These are phyloP conservation scores for Spathaspora arborariae DNA, from an alignment of 805 yeast genomes.

Conservation along the genomic window DNA sequence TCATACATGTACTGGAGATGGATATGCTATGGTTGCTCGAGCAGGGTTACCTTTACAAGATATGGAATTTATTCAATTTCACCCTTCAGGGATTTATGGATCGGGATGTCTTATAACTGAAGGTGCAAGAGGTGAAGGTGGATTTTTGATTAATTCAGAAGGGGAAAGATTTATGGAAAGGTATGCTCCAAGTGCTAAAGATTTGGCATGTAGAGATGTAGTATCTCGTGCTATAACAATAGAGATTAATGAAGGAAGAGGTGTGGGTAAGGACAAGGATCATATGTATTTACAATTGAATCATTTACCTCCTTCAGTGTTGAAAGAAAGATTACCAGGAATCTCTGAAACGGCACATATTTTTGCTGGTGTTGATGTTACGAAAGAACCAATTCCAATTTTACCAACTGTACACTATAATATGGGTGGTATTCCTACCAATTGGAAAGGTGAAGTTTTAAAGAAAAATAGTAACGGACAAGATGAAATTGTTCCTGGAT, in stretches of 20 bases:
- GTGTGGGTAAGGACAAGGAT: conserved; percentile 95
- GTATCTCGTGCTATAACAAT: conserved; percentile 97
- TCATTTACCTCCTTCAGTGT: conserved; percentile 87
- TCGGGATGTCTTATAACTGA: conserved; percentile 98
- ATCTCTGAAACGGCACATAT: conserved; percentile 97
- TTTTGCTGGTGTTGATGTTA: conserved; percentile 98
- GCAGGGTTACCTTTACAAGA: conserved; percentile 98
- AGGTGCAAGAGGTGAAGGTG: conserved; percentile 99
- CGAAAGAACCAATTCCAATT: conserved; percentile 98
- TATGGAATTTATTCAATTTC: conserved; percentile 97
- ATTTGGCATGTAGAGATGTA: conserved; percentile 96
- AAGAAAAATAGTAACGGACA: conserved; percentile 81
- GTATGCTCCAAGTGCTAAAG: conserved; percentile 98
- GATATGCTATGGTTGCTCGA: conserved; percentile 96
- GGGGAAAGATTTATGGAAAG: conserved; percentile 99
- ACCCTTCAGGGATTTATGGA: conserved; percentile 98
- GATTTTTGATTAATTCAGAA: conserved; percentile 89
- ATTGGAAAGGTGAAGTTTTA: conserved; percentile 92
- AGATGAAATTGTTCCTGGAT: conserved; percentile 88
- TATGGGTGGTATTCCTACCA: conserved; percentile 99
- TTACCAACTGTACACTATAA: conserved; percentile 98
- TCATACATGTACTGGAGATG: conserved; percentile 99
- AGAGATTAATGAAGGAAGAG: conserved; percentile 98
- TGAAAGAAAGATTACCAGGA: conserved; percentile 97
- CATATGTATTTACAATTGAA: conserved; percentile 93